Conservation (phyloP, 225 moss, liverwort and hornwort genomes). For the Pseudoscleropodium purum region DNA sequence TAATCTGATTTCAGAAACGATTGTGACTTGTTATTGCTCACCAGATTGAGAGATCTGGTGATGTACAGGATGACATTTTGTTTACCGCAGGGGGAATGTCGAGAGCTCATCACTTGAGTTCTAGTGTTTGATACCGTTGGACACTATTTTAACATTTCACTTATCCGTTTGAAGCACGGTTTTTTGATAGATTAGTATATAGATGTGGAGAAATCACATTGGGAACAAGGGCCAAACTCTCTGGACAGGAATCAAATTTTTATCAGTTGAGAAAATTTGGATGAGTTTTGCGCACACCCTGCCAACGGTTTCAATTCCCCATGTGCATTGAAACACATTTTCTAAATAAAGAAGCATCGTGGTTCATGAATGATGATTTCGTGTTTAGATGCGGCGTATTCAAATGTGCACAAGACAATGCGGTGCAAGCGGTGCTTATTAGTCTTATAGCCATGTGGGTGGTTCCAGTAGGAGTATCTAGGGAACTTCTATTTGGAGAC, state of each 20-base stretch:
- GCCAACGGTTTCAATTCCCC: not conserved
- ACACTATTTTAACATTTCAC: too few relatives aligned
- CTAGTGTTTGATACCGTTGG: not conserved
- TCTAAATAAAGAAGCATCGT: not conserved
- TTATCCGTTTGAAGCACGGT: not conserved
- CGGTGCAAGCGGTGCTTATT: not conserved
- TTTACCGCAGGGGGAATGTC: too few relatives aligned
- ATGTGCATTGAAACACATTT: not conserved
- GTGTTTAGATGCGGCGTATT: not conserved
- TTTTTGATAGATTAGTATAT: not conserved
- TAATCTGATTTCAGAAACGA: not conserved
- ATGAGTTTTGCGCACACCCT: not conserved
- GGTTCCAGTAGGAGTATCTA: not conserved
- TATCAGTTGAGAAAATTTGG: too few relatives aligned
- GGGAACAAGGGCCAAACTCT: not conserved
- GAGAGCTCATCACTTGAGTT: too few relatives aligned
- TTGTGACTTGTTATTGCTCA: not conserved
- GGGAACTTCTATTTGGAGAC: not conserved
- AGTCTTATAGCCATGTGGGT: not conserved
- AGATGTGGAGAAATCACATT: not conserved
- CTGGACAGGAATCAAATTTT: not conserved
- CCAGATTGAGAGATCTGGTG: not conserved
- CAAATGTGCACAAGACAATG: not conserved
- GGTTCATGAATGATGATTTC: not conserved
- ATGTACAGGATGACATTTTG: not conserved